Conservation (phyloP, 441 rosid genomes). For the Biscutella laevigata region DNA sequence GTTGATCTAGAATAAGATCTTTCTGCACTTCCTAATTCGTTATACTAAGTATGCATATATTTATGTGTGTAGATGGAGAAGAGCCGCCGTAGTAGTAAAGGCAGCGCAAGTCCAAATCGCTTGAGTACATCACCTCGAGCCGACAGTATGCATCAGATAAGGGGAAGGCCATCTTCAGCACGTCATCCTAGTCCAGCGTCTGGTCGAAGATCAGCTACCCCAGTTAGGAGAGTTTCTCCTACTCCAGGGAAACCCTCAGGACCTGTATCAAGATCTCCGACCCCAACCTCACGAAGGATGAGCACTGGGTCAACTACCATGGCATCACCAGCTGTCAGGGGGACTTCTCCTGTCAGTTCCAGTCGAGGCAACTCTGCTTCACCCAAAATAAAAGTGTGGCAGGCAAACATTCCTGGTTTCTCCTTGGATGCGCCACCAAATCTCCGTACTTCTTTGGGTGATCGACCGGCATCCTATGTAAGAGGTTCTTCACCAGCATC, state of each 20-base stretch:
- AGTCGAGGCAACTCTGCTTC: slow-evolving; percentile 82
- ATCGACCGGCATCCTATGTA: slow-evolving; percentile 84
- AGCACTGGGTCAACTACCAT: slow-evolving; percentile 45
- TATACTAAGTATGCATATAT: slow-evolving; percentile 1
- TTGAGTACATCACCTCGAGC: slow-evolving; percentile 87
- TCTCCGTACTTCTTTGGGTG: slow-evolving; percentile 91
- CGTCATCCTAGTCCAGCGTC: slow-evolving; percentile 66
- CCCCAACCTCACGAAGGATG: slow-evolving; percentile 72
- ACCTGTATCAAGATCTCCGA: slow-evolving; percentile 57
- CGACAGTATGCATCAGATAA: slow-evolving; percentile 55
- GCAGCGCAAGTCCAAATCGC: slow-evolving; percentile 95
- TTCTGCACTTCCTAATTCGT: slow-evolving; percentile 2
- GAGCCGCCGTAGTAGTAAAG: slow-evolving; percentile 85
- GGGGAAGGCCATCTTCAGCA: slow-evolving; percentile 80
- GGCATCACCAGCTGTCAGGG: slow-evolving; percentile 49
- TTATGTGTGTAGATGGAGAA: slow-evolving; percentile 81
- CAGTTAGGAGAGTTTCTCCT: slow-evolving; percentile 72
- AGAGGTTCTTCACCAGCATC: slow-evolving; percentile 99
- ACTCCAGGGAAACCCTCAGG: slow-evolving; percentile 48
- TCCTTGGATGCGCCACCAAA: slow-evolving; percentile 94
- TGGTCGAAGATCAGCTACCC: slow-evolving; percentile 47
- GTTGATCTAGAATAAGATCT: slow-evolving; percentile 9
- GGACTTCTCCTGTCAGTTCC: slow-evolving; percentile 66
- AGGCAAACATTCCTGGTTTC: slow-evolving; percentile 86
- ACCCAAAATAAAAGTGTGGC: slow-evolving; percentile 88